These are phyloP conservation scores for Pleoardoris graminearum DNA, from an alignment of 2,329 filamentous ascomycete genomes.

Conservation along the genomic window DNA sequence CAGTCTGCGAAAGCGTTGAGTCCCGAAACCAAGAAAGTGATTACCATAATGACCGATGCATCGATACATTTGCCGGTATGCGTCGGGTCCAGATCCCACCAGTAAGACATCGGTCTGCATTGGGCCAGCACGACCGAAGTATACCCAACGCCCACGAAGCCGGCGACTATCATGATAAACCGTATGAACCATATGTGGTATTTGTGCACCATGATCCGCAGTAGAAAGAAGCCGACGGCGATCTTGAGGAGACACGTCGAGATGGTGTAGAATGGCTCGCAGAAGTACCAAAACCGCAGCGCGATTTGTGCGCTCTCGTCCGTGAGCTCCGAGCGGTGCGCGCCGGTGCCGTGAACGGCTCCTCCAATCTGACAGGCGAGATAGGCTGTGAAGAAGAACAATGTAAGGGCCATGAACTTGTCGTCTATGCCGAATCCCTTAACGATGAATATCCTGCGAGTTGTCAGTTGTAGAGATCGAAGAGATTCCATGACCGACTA, in stretches of 20 bases:
- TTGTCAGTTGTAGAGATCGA: background rate
- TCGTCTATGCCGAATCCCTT: constrained; percentile 47
- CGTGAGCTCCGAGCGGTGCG: constrained; percentile 36
- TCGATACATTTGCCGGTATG: constrained; percentile 46
- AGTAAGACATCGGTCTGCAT: constrained; percentile 55
- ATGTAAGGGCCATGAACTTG: constrained; percentile 45
- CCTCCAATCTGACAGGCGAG: constrained; percentile 37
- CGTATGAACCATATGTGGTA: constrained; percentile 53
- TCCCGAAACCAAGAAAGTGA: constrained; percentile 49
- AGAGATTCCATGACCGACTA: background rate
- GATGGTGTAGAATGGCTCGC: constrained; percentile 57
- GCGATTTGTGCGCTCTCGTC: constrained; percentile 30
- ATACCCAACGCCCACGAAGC: constrained; percentile 52
- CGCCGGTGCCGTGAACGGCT: constrained; percentile 44
- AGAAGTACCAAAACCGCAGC: constrained; percentile 55
- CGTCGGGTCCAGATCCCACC: constrained; percentile 50
- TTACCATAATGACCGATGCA: constrained; percentile 53
- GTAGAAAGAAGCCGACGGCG: constrained; percentile 55
- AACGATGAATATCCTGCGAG: constrained; percentile 34
- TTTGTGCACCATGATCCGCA: constrained; percentile 53
- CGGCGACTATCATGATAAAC: constrained; percentile 49
- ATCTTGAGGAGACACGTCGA: constrained; percentile 54
- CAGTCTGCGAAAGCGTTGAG: constrained; percentile 36
- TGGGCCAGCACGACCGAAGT: constrained; percentile 57
- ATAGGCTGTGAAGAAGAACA: constrained; percentile 44